These are phyloP conservation scores for Globisporangium perplexum DNA, from an alignment of 352 stramenopile genomes.

Conservation along the genomic window DNA sequence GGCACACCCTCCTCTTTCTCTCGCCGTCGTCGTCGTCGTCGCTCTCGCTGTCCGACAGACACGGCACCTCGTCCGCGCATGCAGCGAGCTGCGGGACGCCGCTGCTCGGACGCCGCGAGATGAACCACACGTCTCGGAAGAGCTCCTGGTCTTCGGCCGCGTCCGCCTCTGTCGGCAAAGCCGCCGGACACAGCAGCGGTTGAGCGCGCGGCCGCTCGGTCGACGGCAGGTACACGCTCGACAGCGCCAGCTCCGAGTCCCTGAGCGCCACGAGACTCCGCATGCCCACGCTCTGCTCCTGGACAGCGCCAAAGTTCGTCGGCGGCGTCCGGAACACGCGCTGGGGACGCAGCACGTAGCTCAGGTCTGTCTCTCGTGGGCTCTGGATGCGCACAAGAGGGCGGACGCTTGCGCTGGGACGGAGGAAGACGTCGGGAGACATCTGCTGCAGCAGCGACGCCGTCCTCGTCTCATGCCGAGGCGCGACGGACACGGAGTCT, in stretches of 20 bases:
- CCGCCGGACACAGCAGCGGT: slow-evolving; percentile 15
- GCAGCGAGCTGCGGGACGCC: slow-evolving; percentile 28
- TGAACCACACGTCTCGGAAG: slow-evolving; percentile 43
- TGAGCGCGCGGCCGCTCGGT: slow-evolving; percentile 19
- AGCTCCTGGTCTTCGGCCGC: slow-evolving; percentile 4
- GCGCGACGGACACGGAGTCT: neutral
- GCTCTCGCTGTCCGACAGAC: slow-evolving; percentile 74
- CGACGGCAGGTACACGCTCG: slow-evolving; percentile 16
- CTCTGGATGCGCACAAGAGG: slow-evolving; percentile 32
- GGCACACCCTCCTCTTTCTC: slow-evolving; percentile 1
- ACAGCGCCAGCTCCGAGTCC: slow-evolving; percentile 11
- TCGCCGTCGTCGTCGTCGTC: slow-evolving; percentile 35
- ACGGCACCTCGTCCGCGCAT: slow-evolving; percentile 35
- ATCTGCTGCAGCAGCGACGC: slow-evolving; percentile 40
- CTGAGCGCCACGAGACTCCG: slow-evolving; percentile 25
- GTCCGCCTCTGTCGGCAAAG: neutral
- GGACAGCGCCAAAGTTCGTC: slow-evolving; percentile 27
- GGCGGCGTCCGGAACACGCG: slow-evolving; percentile 37
- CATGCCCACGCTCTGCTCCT: slow-evolving; percentile 34
- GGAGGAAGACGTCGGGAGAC: slow-evolving; percentile 39
- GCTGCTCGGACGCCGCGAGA: slow-evolving; percentile 13
- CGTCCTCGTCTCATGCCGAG: slow-evolving; percentile 7
- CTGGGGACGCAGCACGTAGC: slow-evolving; percentile 39
- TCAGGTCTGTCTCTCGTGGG: slow-evolving; percentile 41
- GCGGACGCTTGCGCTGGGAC: slow-evolving; percentile 41